These are phyloP conservation scores for Sphaceloma murrayae DNA, from an alignment of 2,329 filamentous ascomycete genomes.

Conservation along the genomic window DNA sequence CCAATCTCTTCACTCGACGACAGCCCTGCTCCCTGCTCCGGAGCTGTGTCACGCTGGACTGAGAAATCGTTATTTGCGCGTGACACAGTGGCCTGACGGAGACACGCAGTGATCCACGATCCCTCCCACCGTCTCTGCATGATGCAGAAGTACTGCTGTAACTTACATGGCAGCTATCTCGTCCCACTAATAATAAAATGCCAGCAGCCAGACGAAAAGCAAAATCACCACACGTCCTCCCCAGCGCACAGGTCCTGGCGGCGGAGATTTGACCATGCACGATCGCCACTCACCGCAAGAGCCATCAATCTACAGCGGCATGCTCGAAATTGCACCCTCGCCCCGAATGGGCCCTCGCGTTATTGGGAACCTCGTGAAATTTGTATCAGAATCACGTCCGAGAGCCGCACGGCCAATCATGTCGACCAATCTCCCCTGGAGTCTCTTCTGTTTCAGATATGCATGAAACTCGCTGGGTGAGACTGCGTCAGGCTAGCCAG, in stretches of 20 bases:
- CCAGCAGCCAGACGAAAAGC: not conserved
- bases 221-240: not conserved
- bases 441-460: not conserved
- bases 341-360: not conserved
- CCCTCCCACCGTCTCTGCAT: no score
- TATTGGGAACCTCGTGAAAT: no score
- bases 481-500: conserved; percentile 1
- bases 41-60: not conserved
- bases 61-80: not conserved
- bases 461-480: not conserved
- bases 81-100: not conserved
- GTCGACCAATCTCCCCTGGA: not conserved
- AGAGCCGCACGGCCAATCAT: not conserved
- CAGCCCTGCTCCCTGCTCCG: not conserved
- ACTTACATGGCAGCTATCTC: no score
- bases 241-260: not conserved
- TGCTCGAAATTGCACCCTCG: not conserved
- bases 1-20: not conserved
- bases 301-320: not conserved
- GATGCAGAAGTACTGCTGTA: no score
- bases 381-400: not conserved
- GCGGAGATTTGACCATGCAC: not conserved
- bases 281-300: not conserved
- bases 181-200: no score
- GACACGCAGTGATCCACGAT: not conserved